Conservation (phyloP, 2,329 filamentous ascomycete species). For the Arthrobotrys entomopaga region DNA sequence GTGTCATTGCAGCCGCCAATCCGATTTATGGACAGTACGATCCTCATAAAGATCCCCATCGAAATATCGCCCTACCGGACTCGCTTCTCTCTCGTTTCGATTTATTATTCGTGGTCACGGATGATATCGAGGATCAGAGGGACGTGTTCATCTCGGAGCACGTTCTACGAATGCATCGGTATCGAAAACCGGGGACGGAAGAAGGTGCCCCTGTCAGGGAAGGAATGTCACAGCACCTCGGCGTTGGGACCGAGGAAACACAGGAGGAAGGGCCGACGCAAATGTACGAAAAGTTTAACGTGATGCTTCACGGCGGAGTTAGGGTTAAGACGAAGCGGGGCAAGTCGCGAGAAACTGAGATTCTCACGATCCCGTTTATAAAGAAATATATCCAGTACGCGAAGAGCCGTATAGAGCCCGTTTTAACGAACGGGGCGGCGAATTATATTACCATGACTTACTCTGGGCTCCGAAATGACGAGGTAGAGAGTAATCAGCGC, state of each 20-base stretch:
- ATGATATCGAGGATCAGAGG: constrained; percentile 93
- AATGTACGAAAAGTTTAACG: constrained; percentile 95
- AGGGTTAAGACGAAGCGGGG: constrained; percentile 76
- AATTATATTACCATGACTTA: constrained; percentile 93
- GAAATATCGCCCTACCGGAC: constrained; percentile 96
- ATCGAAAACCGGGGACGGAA: constrained; percentile 89
- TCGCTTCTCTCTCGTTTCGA: constrained; percentile 98
- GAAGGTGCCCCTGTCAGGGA: constrained; percentile 95
- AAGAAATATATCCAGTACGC: constrained; percentile 99
- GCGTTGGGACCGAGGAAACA: constrained; percentile 83
- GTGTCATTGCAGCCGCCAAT: constrained; percentile 94
- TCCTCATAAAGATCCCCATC: constrained; percentile 97
- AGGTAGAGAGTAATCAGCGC: constrained; percentile 91
- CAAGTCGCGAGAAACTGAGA: constrained; percentile 79
- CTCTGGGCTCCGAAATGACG: constrained; percentile 91
- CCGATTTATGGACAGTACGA: constrained; percentile 99
- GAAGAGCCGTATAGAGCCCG: constrained; percentile 87
- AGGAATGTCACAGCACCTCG: constrained; percentile 81
- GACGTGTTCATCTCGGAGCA: constrained; percentile 95
- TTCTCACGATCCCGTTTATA: constrained; percentile 95
- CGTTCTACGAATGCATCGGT: constrained; percentile 95
- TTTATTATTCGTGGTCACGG: constrained; percentile 95
- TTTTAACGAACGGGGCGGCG: constrained; percentile 88
- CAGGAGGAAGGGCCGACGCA: constrained; percentile 79
- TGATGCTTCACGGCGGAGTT: constrained; percentile 93